Base-by-base conservation (phyloP, 2,329 filamentous ascomycete species). In the Colletotrichum lini region DNA sequence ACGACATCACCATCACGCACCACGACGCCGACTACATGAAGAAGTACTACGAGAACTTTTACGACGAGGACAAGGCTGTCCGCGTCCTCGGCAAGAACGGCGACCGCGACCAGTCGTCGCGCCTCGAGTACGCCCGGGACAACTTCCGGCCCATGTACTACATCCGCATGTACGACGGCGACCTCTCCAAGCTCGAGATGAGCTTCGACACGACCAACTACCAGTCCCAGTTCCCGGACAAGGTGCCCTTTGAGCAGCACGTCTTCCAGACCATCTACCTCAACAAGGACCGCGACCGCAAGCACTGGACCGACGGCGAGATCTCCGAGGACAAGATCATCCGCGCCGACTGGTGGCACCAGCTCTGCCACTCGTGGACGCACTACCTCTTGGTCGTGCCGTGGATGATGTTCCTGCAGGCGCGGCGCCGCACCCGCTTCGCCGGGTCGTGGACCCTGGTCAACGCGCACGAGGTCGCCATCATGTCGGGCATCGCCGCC, bases 181-280 rank as follows among this genome's bases (percentile, higher is more conserved):
- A 90, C 75, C 81, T 82, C 4, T 85, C 82, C 10, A 90, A 89
- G 77, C 84, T 91, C 2, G 89, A 90, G 77, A 90, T 90, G 88
- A 90, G 87, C 75, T 93, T 93, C 79, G 90, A 93, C 79, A 91
- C 89, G 78, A 90, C 89, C 8, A 91, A 92, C 77, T 93, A 93
- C 80, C 91, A 93, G 77, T 85, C 88, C 40, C 91, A 93, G 76
- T 92, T 93, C 76, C 88, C 89, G 0, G 80, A 79, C 42, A 73
- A 76, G 23, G 80, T 81, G 1, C 79, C 80, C 0, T 82, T 82
- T 50, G 79, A 81, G 73, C 77, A 78, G 70, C 80, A 81, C 65
- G 78, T 81, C 4, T 73, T 73, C 59, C 72, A 73, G 72, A 82
- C 89, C 0, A 91, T 91, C 70, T 90, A 87, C 73, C 82, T 91